These are phyloP conservation scores for Hypoxylon fuscum DNA, from an alignment of 495 filamentous ascomycete genomes.

Conservation along the genomic window DNA sequence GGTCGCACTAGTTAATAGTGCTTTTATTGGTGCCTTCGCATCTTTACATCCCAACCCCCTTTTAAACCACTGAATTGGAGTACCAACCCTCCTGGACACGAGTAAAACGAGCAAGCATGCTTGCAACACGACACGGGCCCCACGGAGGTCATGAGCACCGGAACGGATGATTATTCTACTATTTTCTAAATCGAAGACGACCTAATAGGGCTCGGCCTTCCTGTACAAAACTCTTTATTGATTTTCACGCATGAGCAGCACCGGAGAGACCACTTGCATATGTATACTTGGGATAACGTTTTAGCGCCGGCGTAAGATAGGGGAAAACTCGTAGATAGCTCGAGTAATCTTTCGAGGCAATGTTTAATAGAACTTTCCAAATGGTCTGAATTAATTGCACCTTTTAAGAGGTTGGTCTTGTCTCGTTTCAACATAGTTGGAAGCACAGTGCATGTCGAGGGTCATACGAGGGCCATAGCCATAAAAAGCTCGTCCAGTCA, in stretches of 20 bases:
- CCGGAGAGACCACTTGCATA: conserved; percentile 28
- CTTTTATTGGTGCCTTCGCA: neutral
- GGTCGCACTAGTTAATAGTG: conserved; percentile 17
- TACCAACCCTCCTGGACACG: conserved; percentile 4
- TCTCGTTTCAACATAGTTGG: neutral
- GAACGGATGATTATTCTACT: conserved; percentile 18
- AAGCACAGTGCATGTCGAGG: conserved; percentile 10
- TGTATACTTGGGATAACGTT: conserved; percentile 33
- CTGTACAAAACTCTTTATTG: conserved; percentile 31
- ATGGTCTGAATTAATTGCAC: conserved; percentile 1
- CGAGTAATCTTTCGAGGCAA: conserved; percentile 39
- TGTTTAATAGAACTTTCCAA: conserved; percentile 33
- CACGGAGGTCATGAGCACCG: conserved; percentile 7
- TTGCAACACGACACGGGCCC: conserved; percentile 15
- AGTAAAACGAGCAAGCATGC: conserved; percentile 24
- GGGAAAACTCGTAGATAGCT: conserved; percentile 37
- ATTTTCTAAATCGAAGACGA: conserved; percentile 10
- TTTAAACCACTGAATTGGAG: neutral
- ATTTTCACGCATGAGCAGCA: conserved; percentile 37
- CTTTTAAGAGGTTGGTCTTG: neutral
- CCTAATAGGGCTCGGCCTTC: conserved; percentile 8
- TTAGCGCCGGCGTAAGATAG: conserved; percentile 42
- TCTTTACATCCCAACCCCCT: conserved; percentile 9
- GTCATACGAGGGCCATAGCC: no score
- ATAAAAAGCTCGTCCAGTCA: conserved; percentile 16